Percentiles rank a stretch among this genome's conserved stretches.
Evolutionary conservation across 768 basidiomycete species (phyloP).

Genomic region (Rossbeevera mucosa): DNA sequence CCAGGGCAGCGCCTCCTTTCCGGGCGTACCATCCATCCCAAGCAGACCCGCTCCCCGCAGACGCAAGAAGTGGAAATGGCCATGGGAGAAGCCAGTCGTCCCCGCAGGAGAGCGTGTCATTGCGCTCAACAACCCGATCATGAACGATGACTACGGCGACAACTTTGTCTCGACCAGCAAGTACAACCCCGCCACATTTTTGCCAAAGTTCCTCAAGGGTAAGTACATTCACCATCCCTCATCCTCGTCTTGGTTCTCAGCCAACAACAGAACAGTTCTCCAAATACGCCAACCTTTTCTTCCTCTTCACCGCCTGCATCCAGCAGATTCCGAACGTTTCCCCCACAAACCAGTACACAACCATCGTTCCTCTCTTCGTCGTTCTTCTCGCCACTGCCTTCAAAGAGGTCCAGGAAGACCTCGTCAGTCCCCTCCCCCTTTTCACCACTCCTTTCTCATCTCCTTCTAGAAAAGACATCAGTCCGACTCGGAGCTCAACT

Average conservation of each 20-base stretch:
- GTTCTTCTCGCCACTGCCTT: conserved; percentile 92
- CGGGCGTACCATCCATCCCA: conserved; percentile 23
- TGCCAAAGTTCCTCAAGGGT: conserved; percentile 94
- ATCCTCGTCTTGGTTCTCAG: conserved; percentile 4
- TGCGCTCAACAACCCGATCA: conserved; percentile 69
- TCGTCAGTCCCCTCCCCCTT: conserved; percentile 35
- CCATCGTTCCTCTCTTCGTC: conserved; percentile 82
- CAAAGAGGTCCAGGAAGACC: conserved; percentile 93
- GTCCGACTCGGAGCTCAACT: conserved; percentile 88
- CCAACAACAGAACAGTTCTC: conserved; percentile 82
- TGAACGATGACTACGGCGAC: conserved; percentile 62
- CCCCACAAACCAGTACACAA: conserved; percentile 92
- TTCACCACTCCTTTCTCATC: neutral
- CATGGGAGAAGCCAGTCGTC: conserved; percentile 71
- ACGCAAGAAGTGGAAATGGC: conserved; percentile 64
- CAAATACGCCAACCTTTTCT: conserved; percentile 98
- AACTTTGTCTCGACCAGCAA: conserved; percentile 95
- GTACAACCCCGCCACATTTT: conserved; percentile 82
- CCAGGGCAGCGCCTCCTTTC: conserved; percentile 40
- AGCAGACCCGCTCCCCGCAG: conserved; percentile 14
- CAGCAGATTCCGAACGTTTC: conserved; percentile 98
- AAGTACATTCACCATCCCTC: conserved; percentile 22
- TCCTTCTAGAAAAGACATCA: conserved; percentile 84
- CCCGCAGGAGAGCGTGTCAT: conserved; percentile 73
- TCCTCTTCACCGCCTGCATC: conserved; percentile 94